A percentile compares a stretch with the other conserved stretches of the same genome.
These are phyloP conservation scores for Pyrenophora teres DNA, from an alignment of 2,329 filamentous ascomycete species.

Conservation along the genomic window DNA sequence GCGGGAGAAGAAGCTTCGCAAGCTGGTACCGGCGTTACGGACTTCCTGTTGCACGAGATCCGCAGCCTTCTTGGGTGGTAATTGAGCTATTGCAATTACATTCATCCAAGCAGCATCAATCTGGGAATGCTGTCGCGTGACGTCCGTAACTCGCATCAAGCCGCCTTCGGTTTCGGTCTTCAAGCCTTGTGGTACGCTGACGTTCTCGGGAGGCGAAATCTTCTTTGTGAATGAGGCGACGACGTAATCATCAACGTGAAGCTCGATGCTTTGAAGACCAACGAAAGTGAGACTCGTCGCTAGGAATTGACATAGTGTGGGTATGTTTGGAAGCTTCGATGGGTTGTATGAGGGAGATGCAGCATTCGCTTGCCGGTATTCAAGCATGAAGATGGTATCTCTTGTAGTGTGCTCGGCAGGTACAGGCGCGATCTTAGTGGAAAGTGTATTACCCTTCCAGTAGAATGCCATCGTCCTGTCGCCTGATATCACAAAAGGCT, in stretches of 20 bases:
- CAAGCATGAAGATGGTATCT: constrained; percentile 90
- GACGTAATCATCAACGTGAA: constrained; percentile 87
- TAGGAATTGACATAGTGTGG: constrained; percentile 88
- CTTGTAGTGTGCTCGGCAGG: constrained; percentile 67
- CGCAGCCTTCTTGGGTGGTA: constrained; percentile 48
- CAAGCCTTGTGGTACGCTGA: constrained; percentile 77
- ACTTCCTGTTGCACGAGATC: constrained; percentile 44
- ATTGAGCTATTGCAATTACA: constrained; percentile 80
- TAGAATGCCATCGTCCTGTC: constrained; percentile 96
- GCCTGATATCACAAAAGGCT: constrained; percentile 94
- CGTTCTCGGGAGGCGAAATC: constrained; percentile 73
- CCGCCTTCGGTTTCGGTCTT: constrained; percentile 83
- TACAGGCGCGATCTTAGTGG: constrained; percentile 82
- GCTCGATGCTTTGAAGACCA: constrained; percentile 81
- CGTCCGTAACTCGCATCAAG: constrained; percentile 81
- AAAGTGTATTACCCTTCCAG: constrained; percentile 98
- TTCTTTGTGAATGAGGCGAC: constrained; percentile 82
- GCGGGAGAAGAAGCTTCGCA: constrained; percentile 49
- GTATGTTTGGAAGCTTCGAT: constrained; percentile 81
- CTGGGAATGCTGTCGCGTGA: constrained; percentile 85
- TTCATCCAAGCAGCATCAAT: constrained; percentile 92
- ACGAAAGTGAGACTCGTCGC: constrained; percentile 97
- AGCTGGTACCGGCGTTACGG: constrained; percentile 40
- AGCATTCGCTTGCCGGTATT: constrained; percentile 81
- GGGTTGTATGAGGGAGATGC: constrained; percentile 45